Conservation (phyloP, 2,329 filamentous ascomycete genomes). For the Xylaria sp. region DNA sequence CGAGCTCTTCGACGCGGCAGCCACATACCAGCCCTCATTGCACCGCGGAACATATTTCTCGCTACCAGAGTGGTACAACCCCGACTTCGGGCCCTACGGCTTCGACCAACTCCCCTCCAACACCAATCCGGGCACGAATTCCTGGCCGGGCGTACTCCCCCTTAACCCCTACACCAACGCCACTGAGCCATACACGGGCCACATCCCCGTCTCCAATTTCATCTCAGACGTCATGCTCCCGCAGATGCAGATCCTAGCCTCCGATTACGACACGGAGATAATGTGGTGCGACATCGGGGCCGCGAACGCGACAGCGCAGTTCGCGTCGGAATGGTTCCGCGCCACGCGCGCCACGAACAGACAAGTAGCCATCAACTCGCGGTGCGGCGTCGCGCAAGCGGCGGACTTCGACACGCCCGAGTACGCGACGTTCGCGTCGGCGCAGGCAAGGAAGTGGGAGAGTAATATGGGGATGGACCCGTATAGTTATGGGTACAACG, state of each 20-base stretch:
- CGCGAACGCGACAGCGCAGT: slow-evolving; percentile 49
- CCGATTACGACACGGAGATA: slow-evolving; percentile 51
- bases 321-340: slow-evolving; percentile 52
- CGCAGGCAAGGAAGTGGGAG: slow-evolving; percentile 64
- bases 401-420: slow-evolving; percentile 66
- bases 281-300: slow-evolving; percentile 58
- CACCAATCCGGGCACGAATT: slow-evolving; percentile 38
- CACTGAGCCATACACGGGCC: slow-evolving; percentile 51
- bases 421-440: slow-evolving; percentile 56
- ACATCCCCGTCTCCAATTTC: slow-evolving; percentile 48
- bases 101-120: slow-evolving; percentile 44
- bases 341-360: slow-evolving; percentile 45
- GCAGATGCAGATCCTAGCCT: slow-evolving; percentile 53
- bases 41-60: slow-evolving; percentile 55
- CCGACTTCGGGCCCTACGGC: slow-evolving; percentile 50
- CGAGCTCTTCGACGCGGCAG: slow-evolving; percentile 52
- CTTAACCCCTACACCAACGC: slow-evolving; percentile 51
- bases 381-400: slow-evolving; percentile 58
- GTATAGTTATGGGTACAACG: slow-evolving; percentile 64
- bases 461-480: slow-evolving; percentile 65
- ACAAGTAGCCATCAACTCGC: slow-evolving; percentile 61
- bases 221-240: slow-evolving; percentile 51
- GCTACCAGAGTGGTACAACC: slow-evolving; percentile 57
- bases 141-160: slow-evolving; percentile 47
- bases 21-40: slow-evolving; percentile 47